A percentile compares a stretch with the other conserved stretches of the same genome.
Evolutionary conservation across 202 grass and related monocot species (phyloP).

Genomic region (Alloteropsis angusta): DNA sequence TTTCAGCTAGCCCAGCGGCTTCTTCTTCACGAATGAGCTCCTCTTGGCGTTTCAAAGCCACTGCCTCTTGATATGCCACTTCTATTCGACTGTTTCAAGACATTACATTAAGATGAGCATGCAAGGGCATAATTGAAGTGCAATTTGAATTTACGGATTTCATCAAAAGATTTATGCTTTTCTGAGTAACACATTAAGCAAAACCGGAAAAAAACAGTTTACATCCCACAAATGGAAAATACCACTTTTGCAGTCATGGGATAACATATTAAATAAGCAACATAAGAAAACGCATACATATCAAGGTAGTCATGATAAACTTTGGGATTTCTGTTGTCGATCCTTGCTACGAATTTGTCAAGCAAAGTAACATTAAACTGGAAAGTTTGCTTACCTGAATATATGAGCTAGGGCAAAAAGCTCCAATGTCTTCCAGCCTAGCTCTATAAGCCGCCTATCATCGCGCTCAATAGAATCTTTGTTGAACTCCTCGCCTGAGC

Average conservation of each 20-base stretch:
- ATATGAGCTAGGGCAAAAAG: conserved; percentile 76
- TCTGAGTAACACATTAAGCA: conserved; percentile 15
- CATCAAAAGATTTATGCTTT: conserved; percentile 14
- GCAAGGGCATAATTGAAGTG: neutral
- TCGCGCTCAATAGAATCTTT: conserved; percentile 79
- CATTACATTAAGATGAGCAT: conserved; percentile 12
- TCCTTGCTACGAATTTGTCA: neutral
- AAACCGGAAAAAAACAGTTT: neutral
- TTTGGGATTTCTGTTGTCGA: neutral
- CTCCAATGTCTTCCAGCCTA: conserved; percentile 75
- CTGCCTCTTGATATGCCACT: conserved; percentile 90
- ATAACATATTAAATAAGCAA: conserved; percentile 20
- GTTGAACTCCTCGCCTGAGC: conserved; percentile 71
- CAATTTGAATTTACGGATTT: neutral
- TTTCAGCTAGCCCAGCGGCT: conserved; percentile 77
- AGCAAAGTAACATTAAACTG: conserved; percentile 17
- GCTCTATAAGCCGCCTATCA: conserved; percentile 66
- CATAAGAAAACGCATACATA: neutral
- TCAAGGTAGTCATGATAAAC: neutral
- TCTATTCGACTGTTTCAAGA: conserved; percentile 76
- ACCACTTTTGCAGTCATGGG: neutral
- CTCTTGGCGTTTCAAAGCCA: conserved; percentile 93
- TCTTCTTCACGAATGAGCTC: conserved; percentile 99
- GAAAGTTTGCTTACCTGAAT: conserved; percentile 55
- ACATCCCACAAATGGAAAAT: neutral